Conservation (phyloP, 345 rosid species). For the Acer negundo region DNA sequence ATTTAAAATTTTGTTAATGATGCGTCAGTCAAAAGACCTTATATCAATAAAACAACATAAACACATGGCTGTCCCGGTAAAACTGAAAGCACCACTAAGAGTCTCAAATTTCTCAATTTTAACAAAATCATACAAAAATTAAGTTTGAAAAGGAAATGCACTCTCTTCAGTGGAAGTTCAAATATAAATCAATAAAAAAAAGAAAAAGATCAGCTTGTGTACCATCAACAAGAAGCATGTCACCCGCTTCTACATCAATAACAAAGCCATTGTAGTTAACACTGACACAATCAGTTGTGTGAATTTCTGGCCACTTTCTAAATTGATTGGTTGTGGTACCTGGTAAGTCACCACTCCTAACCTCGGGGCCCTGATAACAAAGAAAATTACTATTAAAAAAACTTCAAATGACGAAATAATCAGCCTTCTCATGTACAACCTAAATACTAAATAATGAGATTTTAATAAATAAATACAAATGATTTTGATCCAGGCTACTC, state of each 20-base stretch:
- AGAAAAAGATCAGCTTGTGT: constrained; percentile 27
- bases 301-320: constrained; percentile 82
- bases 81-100: neutral
- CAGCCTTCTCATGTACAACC: no score
- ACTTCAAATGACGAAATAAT: no score
- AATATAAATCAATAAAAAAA: neutral
- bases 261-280: constrained; percentile 98
- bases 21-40: neutral
- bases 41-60: no score
- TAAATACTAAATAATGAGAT: no score
- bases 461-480: no score
- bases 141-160: neutral
- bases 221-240: constrained; percentile 99
- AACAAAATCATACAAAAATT: neutral
- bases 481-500: no score
- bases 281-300: constrained; percentile 87
- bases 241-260: constrained; percentile 87
- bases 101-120: neutral
- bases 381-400: neutral
- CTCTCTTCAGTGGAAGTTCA: neutral
- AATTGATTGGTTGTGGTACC: constrained; percentile 82
- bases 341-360: constrained; percentile 98
- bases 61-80: no score
- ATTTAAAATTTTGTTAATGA: neutral
- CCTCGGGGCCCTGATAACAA: constrained; percentile 88